Conservation (phyloP, 1,139 yeast species). For the Hyphopichia burtonii region DNA sequence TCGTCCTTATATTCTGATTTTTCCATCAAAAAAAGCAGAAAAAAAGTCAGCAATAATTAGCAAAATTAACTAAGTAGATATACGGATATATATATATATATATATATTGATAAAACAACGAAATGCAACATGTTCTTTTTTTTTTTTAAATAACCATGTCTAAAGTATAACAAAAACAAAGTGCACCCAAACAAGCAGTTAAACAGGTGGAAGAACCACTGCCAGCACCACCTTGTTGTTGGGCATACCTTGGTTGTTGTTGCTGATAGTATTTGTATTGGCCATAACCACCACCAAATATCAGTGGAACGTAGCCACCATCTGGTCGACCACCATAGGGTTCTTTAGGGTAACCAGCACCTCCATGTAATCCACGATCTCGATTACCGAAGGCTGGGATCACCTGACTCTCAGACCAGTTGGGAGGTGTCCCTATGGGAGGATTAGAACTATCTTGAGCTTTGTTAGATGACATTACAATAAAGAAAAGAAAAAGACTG, state of each 20-base stretch:
- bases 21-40: no score
- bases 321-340: slow-evolving; percentile 26
- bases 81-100: no score
- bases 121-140: no score
- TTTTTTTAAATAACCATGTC: slow-evolving; percentile 55
- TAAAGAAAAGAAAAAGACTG: no score
- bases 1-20: no score
- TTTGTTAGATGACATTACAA: slow-evolving; percentile 1
- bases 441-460: slow-evolving; percentile 26
- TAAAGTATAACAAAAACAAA: slow-evolving; percentile 73
- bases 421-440: slow-evolving; percentile 51
- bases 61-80: no score
- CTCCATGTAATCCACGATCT: slow-evolving; percentile 23
- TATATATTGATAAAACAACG: no score
- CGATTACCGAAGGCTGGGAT: slow-evolving; percentile 34
- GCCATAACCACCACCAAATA: slow-evolving; percentile 27
- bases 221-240: slow-evolving; percentile 44
- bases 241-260: slow-evolving; percentile 68
- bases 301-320: slow-evolving; percentile 17
- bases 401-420: slow-evolving; percentile 27
- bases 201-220: slow-evolving; percentile 51
- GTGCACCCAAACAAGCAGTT: slow-evolving; percentile 68
- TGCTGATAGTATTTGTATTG: slow-evolving; percentile 23
- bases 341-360: slow-evolving; percentile 19
- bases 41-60: no score